Percentiles rank a stretch among this genome's conserved stretches.
Conservation (phyloP, 106 monocot species). For the Allium sativum region DNA sequence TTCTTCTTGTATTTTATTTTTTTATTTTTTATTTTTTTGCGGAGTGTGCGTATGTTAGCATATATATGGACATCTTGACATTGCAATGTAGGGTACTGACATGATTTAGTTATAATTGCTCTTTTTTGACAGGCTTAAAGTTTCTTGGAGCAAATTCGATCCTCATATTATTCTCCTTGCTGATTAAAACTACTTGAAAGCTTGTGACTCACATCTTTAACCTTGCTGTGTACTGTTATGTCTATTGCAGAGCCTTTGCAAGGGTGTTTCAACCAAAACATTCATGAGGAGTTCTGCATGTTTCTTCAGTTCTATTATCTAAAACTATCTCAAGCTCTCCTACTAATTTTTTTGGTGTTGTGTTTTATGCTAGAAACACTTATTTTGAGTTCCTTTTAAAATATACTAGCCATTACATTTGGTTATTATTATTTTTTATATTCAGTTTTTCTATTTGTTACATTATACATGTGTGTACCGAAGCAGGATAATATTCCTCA, state of each 20-base stretch:
- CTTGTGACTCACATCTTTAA: conserved; percentile 56
- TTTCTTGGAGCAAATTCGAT: conserved; percentile 46
- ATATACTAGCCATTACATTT: no score
- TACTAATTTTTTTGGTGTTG: not conserved
- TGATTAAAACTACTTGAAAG: conserved; percentile 44
- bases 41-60: not conserved
- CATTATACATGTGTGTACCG: no score
- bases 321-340: not conserved
- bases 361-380: not conserved
- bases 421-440: no score
- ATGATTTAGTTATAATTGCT: conserved; percentile 19
- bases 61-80: not conserved
- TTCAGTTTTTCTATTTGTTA: no score
- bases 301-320: not conserved
- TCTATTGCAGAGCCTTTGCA: conserved; percentile 35
- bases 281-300: not conserved
- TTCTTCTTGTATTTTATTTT: not conserved
- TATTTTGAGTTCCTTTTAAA: no score
- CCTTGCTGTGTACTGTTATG: conserved; percentile 44
- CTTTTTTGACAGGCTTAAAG: conserved; percentile 43
- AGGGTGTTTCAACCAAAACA: not conserved
- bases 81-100: not conserved
- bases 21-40: not conserved
- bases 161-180: conserved; percentile 53
- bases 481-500: no score